Base-by-base conservation (phyloP, 2,329 filamentous ascomycete species). In the Epichloe hybrida region DNA sequence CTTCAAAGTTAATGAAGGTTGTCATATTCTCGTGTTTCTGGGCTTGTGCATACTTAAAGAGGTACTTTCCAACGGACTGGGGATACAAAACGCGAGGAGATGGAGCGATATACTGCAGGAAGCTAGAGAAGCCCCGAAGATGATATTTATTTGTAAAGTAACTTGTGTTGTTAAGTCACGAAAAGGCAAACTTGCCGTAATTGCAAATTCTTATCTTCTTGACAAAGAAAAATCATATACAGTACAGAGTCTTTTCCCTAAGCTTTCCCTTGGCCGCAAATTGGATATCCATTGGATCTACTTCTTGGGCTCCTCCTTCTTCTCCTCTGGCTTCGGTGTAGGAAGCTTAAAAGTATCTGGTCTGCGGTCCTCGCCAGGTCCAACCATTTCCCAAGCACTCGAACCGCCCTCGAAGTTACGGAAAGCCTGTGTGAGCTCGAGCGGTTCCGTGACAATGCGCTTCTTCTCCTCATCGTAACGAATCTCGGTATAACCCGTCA, bases 401-500 rank as follows among this genome's bases (percentile, higher is more conserved):
- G 81, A 82, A 51, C 89, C 88, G 54, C 90, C 89, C 72, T 96
- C 90, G 64, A 98, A 98, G 74, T 98, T 97, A 61, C 93, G 83
- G 82, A 94, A 98, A 7, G 94, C 93, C 72, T 98, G 93, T 13
- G 93, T 97, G 70, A 98, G 79, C 75, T 98, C 93, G 47, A 98
- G 76, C 40, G 94, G 93, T 76, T 98, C 94, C 35, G 94, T 91
- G 54, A 98, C 91, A 65, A 98, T 96, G 55, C 93, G 82, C 82
- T 98, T 98, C 86, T 96, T 98, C 79, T 98, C 94, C 73, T 98
- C 93, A 60, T 98, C 93, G 66, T 94, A 98, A 64, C 93, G 80
- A 59, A 98, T 85, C 74, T 98, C 94, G 36, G 93, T 98, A 75
- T 98, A 98, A 46, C 93, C 93, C 2, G 93, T 96, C 67, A 98